Conservation (phyloP, 257 asterid genomes). For the Gardenia jasminoides region DNA sequence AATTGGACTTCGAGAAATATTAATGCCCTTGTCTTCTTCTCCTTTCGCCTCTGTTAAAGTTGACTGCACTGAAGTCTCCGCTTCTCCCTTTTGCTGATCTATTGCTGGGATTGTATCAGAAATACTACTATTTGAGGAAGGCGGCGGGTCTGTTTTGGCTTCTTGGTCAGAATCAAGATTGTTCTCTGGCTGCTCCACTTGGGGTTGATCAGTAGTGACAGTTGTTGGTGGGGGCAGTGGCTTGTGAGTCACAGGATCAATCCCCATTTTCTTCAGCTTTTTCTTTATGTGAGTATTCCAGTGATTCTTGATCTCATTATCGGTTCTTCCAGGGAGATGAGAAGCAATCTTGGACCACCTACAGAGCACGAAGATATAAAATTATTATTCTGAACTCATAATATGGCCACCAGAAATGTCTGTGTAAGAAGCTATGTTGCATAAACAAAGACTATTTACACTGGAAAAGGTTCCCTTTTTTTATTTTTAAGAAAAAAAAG, state of each 20-base stretch:
- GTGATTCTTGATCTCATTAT: constrained; percentile 90
- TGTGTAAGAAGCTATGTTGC: neutral
- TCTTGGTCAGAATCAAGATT: constrained; percentile 3
- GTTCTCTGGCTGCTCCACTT: neutral
- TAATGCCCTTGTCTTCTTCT: neutral
- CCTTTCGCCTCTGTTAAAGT: constrained; percentile 21
- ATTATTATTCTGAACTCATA: neutral
- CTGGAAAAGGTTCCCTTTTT: neutral
- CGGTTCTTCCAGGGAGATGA: constrained; percentile 96
- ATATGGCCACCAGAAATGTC: neutral
- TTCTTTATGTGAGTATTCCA: constrained; percentile 97
- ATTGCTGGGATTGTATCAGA: neutral
- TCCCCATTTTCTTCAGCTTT: constrained; percentile 83
- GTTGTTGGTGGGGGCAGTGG: constrained; percentile 44
- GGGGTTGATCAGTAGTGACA: constrained; percentile 22
- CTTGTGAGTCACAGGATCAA: constrained; percentile 88
- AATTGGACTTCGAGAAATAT: neutral
- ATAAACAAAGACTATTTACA: neutral
- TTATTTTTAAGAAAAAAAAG: neutral
- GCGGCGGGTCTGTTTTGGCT: constrained; percentile 2
- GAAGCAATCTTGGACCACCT: constrained; percentile 98
- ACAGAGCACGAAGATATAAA: neutral
- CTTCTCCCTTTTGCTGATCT: constrained; percentile 9
- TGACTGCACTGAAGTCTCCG: constrained; percentile 29
- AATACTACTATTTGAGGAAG: neutral